Evolutionary conservation across 2,329 filamentous ascomycete genomes (phyloP).

Genomic region (Hypoxylon sp.): DNA sequence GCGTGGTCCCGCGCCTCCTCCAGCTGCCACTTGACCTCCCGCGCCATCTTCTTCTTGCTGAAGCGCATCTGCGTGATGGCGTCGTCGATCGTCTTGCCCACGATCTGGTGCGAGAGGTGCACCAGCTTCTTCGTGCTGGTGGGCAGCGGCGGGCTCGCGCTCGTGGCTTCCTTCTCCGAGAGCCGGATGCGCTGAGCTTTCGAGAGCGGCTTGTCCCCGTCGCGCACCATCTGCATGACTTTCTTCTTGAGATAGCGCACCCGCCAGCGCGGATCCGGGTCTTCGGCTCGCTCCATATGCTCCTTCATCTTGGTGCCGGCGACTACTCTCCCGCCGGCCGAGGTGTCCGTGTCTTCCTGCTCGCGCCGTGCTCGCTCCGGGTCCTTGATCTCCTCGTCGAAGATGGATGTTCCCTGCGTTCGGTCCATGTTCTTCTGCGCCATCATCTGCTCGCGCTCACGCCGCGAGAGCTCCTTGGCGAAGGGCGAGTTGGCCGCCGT

Average conservation of each 20-base stretch:
- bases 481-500: conserved; percentile 30
- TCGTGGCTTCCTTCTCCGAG: conserved; percentile 62
- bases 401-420: conserved; percentile 64
- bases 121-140: conserved; percentile 93
- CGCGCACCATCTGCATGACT: conserved; percentile 77
- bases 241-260: conserved; percentile 84
- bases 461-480: conserved; percentile 45
- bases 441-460: conserved; percentile 54
- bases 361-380: conserved; percentile 32
- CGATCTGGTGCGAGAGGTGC: conserved; percentile 85
- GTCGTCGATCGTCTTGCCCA: conserved; percentile 92
- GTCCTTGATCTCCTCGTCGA: conserved; percentile 64
- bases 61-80: conserved; percentile 95
- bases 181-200: conserved; percentile 73
- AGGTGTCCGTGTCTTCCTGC: background rate
- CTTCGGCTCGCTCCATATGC: conserved; percentile 69
- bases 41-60: conserved; percentile 90
- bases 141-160: conserved; percentile 76
- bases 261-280: conserved; percentile 78
- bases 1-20: conserved; percentile 84
- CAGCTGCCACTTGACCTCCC: conserved; percentile 80
- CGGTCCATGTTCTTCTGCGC: conserved; percentile 55
- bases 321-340: background rate
- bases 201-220: conserved; percentile 66
- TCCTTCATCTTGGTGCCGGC: conserved; percentile 55